These are phyloP conservation scores for Hydnomerulius pinastri DNA, from an alignment of 768 basidiomycete species.

Conservation along the genomic window DNA sequence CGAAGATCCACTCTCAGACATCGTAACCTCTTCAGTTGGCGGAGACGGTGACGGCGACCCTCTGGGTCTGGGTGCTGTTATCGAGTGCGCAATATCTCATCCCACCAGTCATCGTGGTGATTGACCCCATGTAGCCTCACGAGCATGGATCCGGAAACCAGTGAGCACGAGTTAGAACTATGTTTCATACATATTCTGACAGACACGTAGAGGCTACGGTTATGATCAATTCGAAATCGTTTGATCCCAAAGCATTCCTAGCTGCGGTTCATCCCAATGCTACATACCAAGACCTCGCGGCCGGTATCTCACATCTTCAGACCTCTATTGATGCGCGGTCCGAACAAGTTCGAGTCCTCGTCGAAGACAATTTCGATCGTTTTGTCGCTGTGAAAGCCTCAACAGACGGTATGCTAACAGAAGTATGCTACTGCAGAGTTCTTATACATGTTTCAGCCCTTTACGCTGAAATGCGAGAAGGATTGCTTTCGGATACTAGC, in stretches of 20 bases:
- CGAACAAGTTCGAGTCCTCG: conserved; percentile 91
- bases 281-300: conserved; percentile 86
- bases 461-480: conserved; percentile 91
- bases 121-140: conserved; percentile 44
- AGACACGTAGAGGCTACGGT: conserved; percentile 66
- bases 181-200: conserved; percentile 11
- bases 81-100: conserved; percentile 50
- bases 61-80: conserved; percentile 67
- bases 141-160: conserved; percentile 76
- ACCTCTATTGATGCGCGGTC: conserved; percentile 87
- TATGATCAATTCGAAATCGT: conserved; percentile 88
- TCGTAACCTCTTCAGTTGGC: conserved; percentile 59
- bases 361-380: conserved; percentile 97
- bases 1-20: conserved; percentile 72
- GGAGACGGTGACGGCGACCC: conserved; percentile 71
- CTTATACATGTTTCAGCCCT: conserved; percentile 53
- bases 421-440: background rate
- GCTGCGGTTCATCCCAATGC: conserved; percentile 93
- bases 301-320: conserved; percentile 73
- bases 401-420: conserved; percentile 72
- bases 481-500: conserved; percentile 69
- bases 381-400: conserved; percentile 97
- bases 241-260: conserved; percentile 93
- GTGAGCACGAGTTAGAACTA: conserved; percentile 38
- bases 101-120: conserved; percentile 1